Evolutionary conservation across 2,329 filamentous ascomycete species (phyloP), one percentile per base, ranked within the genome.

Genomic region (Venturia pyrina): DNA sequence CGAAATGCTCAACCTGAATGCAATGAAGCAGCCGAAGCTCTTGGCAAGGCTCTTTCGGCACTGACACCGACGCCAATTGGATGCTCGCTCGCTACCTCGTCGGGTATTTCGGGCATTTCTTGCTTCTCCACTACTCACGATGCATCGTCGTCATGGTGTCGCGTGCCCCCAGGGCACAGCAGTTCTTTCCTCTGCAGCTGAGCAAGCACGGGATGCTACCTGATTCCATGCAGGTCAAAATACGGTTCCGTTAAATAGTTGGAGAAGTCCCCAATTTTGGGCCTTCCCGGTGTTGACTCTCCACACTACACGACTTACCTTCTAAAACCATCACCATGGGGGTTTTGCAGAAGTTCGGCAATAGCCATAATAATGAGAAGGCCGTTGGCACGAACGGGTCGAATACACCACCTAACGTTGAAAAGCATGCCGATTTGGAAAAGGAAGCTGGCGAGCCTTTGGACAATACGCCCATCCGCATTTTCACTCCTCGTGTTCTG

Each of bases 401-500:
- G 17, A 53, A 15, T 53, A 64, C 62, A n/a, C 62, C 44, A 15
- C 40, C 43, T 3, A 46, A 64, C 28, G 43, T 21, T n/a, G 46
- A 56, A 56, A 44, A 48, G 34, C 43, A 48, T 37, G 32, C 28
- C 13, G 62, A 64, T 28, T 34, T 64, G 41, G 62, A 64, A 19
- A 64, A 53, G 13, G 62, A 64, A 8, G 62, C 48, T 7, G 62
- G 62, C 40, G 43, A 64, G 17, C 24, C 62, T 34, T 56, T 65
- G 19, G 63, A 41, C 37, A 50, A 65, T 28, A 44, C 24, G 7
- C 63, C 63, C 7, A 21, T 65, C 24, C 34, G 43, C 19, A 34
- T 59, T 46, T 60, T 65, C 34, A 65, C 48, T 15, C 37, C 59
- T 34, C 63, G 64, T 5, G 59, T 66, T 21, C 43, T 66, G 19